A percentile compares a stretch with the other conserved stretches of the same genome.
These are phyloP conservation scores for Fusarium sp. DNA, from an alignment of 2,329 filamentous ascomycete genomes.

Conservation along the genomic window DNA sequence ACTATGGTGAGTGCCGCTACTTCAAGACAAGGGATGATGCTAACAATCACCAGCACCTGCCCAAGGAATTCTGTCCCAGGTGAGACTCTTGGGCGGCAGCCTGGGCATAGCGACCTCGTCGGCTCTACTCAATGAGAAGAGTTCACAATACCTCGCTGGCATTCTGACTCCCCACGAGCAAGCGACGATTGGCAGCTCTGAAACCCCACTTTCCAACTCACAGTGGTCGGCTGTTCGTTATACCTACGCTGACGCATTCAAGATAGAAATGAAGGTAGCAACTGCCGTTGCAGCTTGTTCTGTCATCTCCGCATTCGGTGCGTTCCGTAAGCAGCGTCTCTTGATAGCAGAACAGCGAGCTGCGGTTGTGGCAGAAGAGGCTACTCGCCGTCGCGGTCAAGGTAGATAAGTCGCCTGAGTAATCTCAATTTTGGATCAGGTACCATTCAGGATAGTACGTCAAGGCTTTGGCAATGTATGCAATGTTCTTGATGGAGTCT, in stretches of 20 bases:
- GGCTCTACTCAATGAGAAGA: conserved; percentile 55
- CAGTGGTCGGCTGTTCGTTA: conserved; percentile 51
- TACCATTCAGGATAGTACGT: background rate
- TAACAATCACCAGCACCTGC: conserved; percentile 56
- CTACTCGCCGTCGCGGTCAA: conserved; percentile 27
- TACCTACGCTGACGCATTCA: conserved; percentile 59
- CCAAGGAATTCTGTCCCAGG: conserved; percentile 64
- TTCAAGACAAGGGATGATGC: background rate
- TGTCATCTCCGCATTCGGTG: conserved; percentile 54
- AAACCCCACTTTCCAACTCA: conserved; percentile 38
- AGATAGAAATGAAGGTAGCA: conserved; percentile 59
- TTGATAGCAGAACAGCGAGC: conserved; percentile 38
- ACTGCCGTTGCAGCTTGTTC: conserved; percentile 55
- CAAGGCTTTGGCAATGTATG: background rate
- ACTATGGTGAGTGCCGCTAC: conserved; percentile 55
- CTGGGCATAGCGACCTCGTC: conserved; percentile 66
- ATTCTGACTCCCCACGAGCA: conserved; percentile 47
- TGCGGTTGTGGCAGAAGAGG: conserved; percentile 30
- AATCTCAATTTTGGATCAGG: background rate
- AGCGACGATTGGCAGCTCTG: conserved; percentile 39
- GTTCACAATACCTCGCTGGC: conserved; percentile 45
- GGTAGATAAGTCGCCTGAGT: background rate
- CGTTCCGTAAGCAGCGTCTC: conserved; percentile 49
- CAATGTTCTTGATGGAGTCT: background rate
- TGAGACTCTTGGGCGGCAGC: conserved; percentile 64